A percentile compares a stretch with the other conserved stretches of the same genome.
Evolutionary conservation across 2,329 filamentous ascomycete species (phyloP).

Genomic region (Chalara sp.): DNA sequence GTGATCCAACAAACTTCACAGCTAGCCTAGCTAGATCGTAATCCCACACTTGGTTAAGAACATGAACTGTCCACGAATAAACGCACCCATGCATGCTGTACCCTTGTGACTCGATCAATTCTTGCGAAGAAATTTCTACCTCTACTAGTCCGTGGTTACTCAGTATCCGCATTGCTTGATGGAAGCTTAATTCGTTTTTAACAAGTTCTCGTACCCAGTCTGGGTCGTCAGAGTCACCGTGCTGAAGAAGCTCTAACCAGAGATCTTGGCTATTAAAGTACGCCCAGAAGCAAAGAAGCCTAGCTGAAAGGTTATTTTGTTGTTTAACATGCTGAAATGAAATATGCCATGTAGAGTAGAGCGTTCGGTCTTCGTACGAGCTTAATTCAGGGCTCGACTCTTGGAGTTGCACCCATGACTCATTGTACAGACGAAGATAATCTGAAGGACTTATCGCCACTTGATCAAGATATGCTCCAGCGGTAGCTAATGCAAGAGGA

Average conservation of each 20-base stretch:
- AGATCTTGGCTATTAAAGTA: constrained; percentile 37
- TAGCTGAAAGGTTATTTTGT: constrained; percentile 18
- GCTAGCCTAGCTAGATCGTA: constrained; percentile 11
- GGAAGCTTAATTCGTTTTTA: background rate
- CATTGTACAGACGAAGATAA: constrained; percentile 34
- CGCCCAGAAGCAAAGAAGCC: constrained; percentile 27
- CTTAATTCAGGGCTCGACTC: constrained; percentile 26
- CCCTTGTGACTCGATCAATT: constrained; percentile 1
- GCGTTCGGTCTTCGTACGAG: constrained; percentile 31
- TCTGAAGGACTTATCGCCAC: constrained; percentile 31
- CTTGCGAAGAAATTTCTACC: constrained; percentile 12
- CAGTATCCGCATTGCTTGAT: constrained; percentile 28
- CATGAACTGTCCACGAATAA: constrained; percentile 3
- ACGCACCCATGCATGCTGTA: constrained; percentile 5
- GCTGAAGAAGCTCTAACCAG: constrained; percentile 35
- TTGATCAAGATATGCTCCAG: constrained; percentile 25
- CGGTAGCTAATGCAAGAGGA: constrained; percentile 39
- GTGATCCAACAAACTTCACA: constrained; percentile 1
- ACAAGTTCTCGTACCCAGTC: background rate
- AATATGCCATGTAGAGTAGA: constrained; percentile 20
- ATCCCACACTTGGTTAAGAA: constrained; percentile 4
- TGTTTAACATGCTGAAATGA: constrained; percentile 28
- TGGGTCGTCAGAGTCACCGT: background rate
- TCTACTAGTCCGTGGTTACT: constrained; percentile 17
- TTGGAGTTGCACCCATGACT: constrained; percentile 31